Conservation (phyloP, 306 rosid genomes). For the Ammopiptanthus mongolicus region DNA sequence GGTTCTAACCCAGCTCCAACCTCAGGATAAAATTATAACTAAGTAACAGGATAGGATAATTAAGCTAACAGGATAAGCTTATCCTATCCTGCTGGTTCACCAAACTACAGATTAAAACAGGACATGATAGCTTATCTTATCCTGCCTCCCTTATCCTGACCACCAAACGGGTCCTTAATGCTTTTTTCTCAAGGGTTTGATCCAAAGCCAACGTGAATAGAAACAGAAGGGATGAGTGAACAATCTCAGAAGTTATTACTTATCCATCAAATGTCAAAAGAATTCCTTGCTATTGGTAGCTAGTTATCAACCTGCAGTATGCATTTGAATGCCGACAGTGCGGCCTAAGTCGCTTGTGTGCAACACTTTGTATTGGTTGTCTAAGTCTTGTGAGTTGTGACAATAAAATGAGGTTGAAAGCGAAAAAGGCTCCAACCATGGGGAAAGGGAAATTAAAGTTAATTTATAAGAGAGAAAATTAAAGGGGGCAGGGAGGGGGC, state of each 20-base stretch:
- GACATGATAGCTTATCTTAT: too few species aligned
- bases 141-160: too few species aligned
- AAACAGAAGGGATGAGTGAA: constrained; percentile 11
- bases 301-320: constrained; percentile 12
- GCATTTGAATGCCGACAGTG: constrained; percentile 16
- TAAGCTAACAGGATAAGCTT: too few species aligned
- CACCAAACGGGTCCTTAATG: too few species aligned
- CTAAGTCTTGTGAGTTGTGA: too few species aligned
- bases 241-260: constrained; percentile 29
- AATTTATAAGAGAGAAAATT: too few species aligned
- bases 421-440: neutral
- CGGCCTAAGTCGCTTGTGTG: constrained; percentile 20
- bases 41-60: too few species aligned
- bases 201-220: constrained; percentile 23
- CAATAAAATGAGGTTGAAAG: constrained; percentile 8
- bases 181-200: constrained; percentile 22
- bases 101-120: too few species aligned
- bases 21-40: too few species aligned
- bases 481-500: neutral
- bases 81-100: too few species aligned
- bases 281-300: constrained; percentile 21
- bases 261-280: constrained; percentile 36
- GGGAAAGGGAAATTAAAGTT: neutral
- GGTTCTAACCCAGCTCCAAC: too few species aligned
- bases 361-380: constrained; percentile 29